These are phyloP conservation scores for Aureobasidium subglaciale DNA, from an alignment of 2,329 filamentous ascomycete species.

Conservation along the genomic window DNA sequence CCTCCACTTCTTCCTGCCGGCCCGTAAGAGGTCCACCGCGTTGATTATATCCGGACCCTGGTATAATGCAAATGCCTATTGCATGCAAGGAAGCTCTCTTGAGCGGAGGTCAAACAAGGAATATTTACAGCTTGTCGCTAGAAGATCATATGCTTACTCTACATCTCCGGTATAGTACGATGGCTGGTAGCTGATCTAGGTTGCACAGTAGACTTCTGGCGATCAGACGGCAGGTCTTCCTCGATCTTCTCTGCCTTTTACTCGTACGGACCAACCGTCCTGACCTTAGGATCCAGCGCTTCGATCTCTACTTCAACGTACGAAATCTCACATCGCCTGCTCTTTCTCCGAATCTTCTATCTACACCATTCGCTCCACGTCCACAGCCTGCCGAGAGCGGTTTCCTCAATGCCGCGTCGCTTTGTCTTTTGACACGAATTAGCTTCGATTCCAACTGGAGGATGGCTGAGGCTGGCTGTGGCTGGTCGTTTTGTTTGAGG, in stretches of 20 bases:
- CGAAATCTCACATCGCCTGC: constrained; percentile 41
- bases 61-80: background rate
- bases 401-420: no score
- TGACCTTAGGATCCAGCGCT: constrained; percentile 43
- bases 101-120: background rate
- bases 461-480: constrained; percentile 44
- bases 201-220: background rate
- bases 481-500: constrained; percentile 61
- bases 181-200: background rate
- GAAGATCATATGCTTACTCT: background rate
- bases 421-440: no score
- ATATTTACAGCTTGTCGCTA: background rate
- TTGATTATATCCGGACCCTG: background rate
- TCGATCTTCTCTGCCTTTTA: background rate
- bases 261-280: constrained; percentile 30
- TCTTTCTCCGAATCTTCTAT: constrained; percentile 38
- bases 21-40: background rate
- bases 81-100: no score
- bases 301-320: constrained; percentile 42
- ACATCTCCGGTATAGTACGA: background rate
- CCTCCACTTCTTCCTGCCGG: no score
- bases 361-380: constrained; percentile 48
- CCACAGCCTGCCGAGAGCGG: no score
- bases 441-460: constrained; percentile 30
- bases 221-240: background rate